Base-by-base conservation (phyloP, 345 rosid genomes). In the Kernera saxatilis region DNA sequence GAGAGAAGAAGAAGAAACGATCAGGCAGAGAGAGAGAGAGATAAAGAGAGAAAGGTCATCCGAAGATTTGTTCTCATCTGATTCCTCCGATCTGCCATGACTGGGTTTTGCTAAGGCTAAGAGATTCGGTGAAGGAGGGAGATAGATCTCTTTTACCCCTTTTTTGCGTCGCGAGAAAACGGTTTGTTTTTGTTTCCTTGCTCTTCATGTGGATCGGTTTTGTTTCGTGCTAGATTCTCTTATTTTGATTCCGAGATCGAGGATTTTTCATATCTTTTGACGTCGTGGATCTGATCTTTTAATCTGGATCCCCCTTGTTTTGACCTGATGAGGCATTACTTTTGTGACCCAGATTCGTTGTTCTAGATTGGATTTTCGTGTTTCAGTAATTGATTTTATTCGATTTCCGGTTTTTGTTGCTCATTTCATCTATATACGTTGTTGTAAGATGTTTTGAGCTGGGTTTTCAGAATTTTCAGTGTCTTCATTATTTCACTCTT, bases 21-120 rank as follows among this genome's bases (percentile, higher is more conserved):
- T 54, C 29, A n/a, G 57, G 22, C n/a, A 23, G 70, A 51, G 37
- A 46, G 17, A 32, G 57, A 35, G 26, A 62, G n/a, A 57, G 29
- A 29, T 12, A 23, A 5, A 64, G 46, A 62, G 55, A 69, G 53
- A 64, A 33, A 63, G 29, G 37, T 65, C 52, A 58, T 58, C 50
- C 49, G 32, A 74, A 49, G 30, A 56, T 57, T 73, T 5, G 29
- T 44, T 57, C 57, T 1, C 25, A 64, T 64, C 49, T 27, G 60
- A 56, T 65, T 73, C 54, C 61, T 3, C 63, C 73, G 73, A 74
- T 74, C 78, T 74, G 14, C 33, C 62, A 67, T 60, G 55, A 25
- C 50, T 43, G 3, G 12, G 0, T 17, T 51, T 51, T 23, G 41
- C n/a, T 74, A 51, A 67, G 5, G 1, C 53, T 37, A 1, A 26